These are phyloP conservation scores for Dothiorella sarmentorum DNA, from an alignment of 2,329 filamentous ascomycete genomes.

Conservation along the genomic window DNA sequence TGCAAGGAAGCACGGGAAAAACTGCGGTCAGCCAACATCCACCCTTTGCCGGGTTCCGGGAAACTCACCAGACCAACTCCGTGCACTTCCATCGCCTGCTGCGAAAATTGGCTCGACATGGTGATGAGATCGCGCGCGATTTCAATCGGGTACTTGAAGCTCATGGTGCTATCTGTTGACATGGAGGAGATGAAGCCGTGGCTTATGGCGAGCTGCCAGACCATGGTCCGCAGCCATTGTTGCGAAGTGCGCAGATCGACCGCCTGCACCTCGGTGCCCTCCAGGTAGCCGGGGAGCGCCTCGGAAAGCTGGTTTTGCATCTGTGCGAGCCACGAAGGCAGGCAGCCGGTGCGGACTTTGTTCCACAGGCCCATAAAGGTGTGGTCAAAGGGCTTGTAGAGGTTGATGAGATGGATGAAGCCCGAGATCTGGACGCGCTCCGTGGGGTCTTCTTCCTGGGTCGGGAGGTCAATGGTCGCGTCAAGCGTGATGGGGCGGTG, in stretches of 20 bases:
- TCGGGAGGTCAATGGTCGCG: conserved; percentile 56
- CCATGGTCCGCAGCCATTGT: conserved; percentile 66
- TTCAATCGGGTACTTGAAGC: conserved; percentile 59
- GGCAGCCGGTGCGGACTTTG: conserved; percentile 48
- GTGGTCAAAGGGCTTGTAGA: conserved; percentile 62
- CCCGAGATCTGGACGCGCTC: conserved; percentile 56
- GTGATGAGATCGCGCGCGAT: conserved; percentile 58
- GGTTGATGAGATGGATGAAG: conserved; percentile 58
- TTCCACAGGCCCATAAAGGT: conserved; percentile 64
- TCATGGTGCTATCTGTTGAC: conserved; percentile 57
- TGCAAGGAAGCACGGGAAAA: conserved; percentile 29
- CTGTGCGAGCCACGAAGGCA: conserved; percentile 45
- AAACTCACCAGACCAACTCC: conserved; percentile 66
- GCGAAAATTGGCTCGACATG: conserved; percentile 69
- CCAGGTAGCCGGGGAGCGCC: conserved; percentile 54
- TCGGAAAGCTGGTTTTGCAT: conserved; percentile 51
- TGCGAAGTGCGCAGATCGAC: conserved; percentile 67
- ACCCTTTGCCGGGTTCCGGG: conserved; percentile 5
- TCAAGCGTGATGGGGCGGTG: conserved; percentile 62
- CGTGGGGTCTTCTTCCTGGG: conserved; percentile 48
- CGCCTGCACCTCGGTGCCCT: conserved; percentile 63
- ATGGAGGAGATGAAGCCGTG: conserved; percentile 62
- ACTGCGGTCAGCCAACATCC: conserved; percentile 2
- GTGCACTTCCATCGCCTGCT: conserved; percentile 69
- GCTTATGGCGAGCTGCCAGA: conserved; percentile 69